Base-by-base conservation (phyloP, 805 yeast genomes). In the Saturnispora galanensis region DNA sequence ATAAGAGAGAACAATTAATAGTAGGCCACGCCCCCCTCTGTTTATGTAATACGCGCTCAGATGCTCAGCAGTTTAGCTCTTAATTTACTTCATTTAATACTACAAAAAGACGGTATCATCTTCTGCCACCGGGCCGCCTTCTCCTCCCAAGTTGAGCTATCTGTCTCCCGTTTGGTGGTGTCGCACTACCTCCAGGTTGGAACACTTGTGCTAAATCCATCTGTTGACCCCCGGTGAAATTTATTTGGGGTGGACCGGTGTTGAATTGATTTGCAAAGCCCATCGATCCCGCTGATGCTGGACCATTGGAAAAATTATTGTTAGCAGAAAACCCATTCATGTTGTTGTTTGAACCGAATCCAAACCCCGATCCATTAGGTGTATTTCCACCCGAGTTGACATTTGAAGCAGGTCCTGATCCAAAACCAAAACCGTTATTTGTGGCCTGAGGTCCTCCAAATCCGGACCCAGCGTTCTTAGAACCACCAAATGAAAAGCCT, bases 221-320 rank as follows among this genome's bases (percentile, higher is more conserved):
- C n/a, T 29, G 41, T 13, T 36, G 34, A 18, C 35, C 31, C 12
- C 65, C 65, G 2, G 63, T 50, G 45, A 62, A 62, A 41, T 62
- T 58, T 51, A 62, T 53, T 47, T 52, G 57, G 15, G 66, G 66
- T 4, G 64, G 38, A 10, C 35, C 43, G 6, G 17, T 17, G 35
- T 28, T 26, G 18, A 17, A 21, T 21, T 21, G 26, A 21, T 21
- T 21, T 21, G 26, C 5, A 8, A 21, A 21, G 8, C 26, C 8
- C 26, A 21, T 21, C 26, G 26, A 21, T 21, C 26, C 47, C 39
- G 11, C 7, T 34, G 33, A 10, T 44, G 34, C 32, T 38, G 28
- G 41, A 38, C 34, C 15, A 31, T 31, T 31, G 3, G 34, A 31
- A 12, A n/a, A n/a, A 31, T 31, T 31, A n/a, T n/a, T 31, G 26